Evolutionary conservation across 139 green algal species (phyloP).

Genomic region (Dunaliella primolecta): DNA sequence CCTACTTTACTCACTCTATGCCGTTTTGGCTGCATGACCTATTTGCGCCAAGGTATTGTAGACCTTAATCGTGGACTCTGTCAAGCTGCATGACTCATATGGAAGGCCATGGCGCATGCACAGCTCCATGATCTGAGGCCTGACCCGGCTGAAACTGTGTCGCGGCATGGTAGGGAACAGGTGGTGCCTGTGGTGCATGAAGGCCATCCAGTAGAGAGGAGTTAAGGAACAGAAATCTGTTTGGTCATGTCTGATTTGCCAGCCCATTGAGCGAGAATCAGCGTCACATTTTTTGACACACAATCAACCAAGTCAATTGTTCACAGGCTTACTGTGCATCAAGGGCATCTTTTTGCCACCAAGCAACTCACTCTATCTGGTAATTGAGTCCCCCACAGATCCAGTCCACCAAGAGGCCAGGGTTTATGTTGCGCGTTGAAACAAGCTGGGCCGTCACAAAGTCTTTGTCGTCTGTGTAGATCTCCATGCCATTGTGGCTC

Average conservation of each 20-base stretch:
- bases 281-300: too few species aligned
- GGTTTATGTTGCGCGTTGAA: constrained; percentile 62
- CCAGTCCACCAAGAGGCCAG: constrained; percentile 58
- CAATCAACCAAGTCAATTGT: too few species aligned
- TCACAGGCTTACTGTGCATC: too few species aligned
- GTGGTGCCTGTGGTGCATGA: constrained; percentile 66
- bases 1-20: too few species aligned
- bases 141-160: constrained; percentile 57
- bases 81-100: constrained; percentile 8
- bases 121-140: constrained; percentile 11
- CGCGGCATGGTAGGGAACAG: constrained; percentile 73
- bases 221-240: too few species aligned
- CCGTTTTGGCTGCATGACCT: not conserved
- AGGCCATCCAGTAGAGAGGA: too few species aligned
- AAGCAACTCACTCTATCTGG: constrained; percentile 57
- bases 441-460: constrained; percentile 68
- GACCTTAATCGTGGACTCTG: constrained; percentile 7
- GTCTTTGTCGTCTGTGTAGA: constrained; percentile 63
- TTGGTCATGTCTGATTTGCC: too few species aligned
- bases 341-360: too few species aligned
- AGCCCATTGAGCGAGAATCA: too few species aligned
- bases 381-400: constrained; percentile 75
- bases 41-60: constrained; percentile 8
- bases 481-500: constrained; percentile 80
- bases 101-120: constrained; percentile 13